Conservation (phyloP, 805 yeast species). For the Wickerhamiella azymoides region DNA sequence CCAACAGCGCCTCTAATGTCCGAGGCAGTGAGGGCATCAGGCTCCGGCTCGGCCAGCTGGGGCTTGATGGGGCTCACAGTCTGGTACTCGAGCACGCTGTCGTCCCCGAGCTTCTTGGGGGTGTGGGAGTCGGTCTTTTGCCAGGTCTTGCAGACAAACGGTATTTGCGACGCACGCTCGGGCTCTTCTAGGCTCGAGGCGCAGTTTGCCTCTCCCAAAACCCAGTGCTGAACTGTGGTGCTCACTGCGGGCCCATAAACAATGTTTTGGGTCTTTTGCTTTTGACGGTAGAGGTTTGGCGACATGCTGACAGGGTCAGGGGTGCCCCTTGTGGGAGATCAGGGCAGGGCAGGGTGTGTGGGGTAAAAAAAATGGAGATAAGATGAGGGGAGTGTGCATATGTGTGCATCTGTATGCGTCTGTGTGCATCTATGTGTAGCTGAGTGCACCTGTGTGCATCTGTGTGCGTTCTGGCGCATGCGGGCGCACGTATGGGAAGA, state of each 20-base stretch:
- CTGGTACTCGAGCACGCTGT: constrained; percentile 10
- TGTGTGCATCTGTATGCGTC: too few relatives aligned
- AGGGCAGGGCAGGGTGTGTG: background rate
- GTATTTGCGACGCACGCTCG: background rate
- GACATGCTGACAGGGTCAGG: background rate
- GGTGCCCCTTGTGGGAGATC: too few relatives aligned
- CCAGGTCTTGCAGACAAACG: constrained; percentile 14
- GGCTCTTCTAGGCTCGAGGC: background rate
- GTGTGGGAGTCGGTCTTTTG: constrained; percentile 13
- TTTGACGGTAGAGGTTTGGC: constrained; percentile 3
- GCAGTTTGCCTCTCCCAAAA: constrained; percentile 4
- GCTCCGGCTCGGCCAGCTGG: constrained; percentile 11
- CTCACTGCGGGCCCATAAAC: constrained; percentile 20
- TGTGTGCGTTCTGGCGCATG: too few relatives aligned
- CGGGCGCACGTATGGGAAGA: too few relatives aligned
- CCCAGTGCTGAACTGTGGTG: constrained; percentile 16
- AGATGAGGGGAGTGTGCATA: too few relatives aligned
- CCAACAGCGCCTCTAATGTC: constrained; percentile 46
- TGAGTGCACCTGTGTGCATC: too few relatives aligned
- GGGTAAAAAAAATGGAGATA: background rate
- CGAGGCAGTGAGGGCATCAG: constrained; percentile 29
- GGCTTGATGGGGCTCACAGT: background rate
- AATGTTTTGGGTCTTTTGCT: constrained; percentile 14
- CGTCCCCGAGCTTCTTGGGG: constrained; percentile 12
- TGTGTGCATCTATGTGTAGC: too few relatives aligned